Base-by-base conservation (phyloP, 768 basidiomycete species). In the Sarcodon aspratus region DNA sequence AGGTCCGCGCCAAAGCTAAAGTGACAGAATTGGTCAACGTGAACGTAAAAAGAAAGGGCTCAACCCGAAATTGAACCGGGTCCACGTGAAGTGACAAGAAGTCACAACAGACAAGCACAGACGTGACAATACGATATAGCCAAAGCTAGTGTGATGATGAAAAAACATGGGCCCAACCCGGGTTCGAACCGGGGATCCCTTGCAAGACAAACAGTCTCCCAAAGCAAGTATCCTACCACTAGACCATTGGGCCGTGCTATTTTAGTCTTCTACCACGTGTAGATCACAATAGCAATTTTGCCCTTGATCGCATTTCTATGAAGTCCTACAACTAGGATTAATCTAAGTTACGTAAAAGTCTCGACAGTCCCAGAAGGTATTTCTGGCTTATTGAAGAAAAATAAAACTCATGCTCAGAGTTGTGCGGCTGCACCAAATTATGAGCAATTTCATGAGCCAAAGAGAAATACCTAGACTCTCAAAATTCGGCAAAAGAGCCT, bases 401-500 rank as follows among this genome's bases (percentile, higher is more conserved):
- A 63, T 90, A 96, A 63, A 96, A 97, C 54, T 92, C 90, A 54
- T 95, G 93, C 59, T 93, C 84, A 1, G 88, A 82, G 61, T 95
- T 93, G 57, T 96, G 94, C 0, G 79, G 76, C 37, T 80, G 73
- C 12, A 94, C 83, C 2, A 96, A 69, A 59, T 95, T 97, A 64
- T 97, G 93, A 8, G 89, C 89, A 55, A 92, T 86, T 59, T 92
- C 92, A 61, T 96, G 95, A 0, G 94, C 92, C 11, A 96, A 72
- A 1, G 86, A 83, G 58, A 94, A 90, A 64, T 85, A 99, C 87
- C 86, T 85, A 9, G 33, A 44, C 35, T 35, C 13, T 45, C 9
- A 17, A 15, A 9, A n/a, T 33, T 7, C 11, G 37, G 17, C 13
- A 21, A 44, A 48, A 33, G 18, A 13, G 21, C 18, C 35, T 37